Evolutionary conservation across 2,329 filamentous ascomycete genomes (phyloP), one percentile per base, ranked within the genome.

Genomic region (Cytospora leucostoma): DNA sequence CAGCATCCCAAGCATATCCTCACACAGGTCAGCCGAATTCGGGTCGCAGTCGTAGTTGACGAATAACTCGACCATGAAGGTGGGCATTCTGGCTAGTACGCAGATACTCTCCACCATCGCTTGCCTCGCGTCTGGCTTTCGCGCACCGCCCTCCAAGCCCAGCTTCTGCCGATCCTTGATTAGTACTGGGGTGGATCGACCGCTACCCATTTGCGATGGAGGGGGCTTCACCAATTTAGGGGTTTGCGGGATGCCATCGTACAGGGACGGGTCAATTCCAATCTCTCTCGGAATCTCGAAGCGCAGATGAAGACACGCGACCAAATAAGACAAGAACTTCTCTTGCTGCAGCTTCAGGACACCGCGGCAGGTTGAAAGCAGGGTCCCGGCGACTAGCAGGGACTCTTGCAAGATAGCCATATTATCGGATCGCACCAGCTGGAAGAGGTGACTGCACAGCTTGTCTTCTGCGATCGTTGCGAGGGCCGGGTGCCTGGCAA

Each of bases 61-160:
- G 73, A 97, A 99, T 8, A 99, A 82, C 75, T 99, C 96, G 12
- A 90, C 88, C 87, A 98, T 93, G 73, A 96, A 99, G 50, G 88
- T 93, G 0, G 95, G 93, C 81, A 99, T 97, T 50, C 96, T 86
- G 44, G 93, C 91, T 65, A 99, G 80, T 61, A 94, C 93, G 40
- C 94, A 93, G 52, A 99, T 89, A 70, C 91, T 96, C 77, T 99
- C 95, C 5, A 99, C 92, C 95, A 99, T 99, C 37, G 95, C 93
- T 79, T 99, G 95, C 69, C 95, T 86, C 35, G 95, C 93, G 76
- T 99, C 96, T 4, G 95, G 95, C 74, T 96, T 97, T 66, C 95
- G 85, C 40, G 91, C 87, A 10, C 94, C 93, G 1, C 95, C 94
- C 76, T 98, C 95, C 72, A 99, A 81, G 0, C 95, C 95, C 40